Base-by-base conservation (phyloP, 2,329 filamentous ascomycete species). In the Verticillium nubilum region DNA sequence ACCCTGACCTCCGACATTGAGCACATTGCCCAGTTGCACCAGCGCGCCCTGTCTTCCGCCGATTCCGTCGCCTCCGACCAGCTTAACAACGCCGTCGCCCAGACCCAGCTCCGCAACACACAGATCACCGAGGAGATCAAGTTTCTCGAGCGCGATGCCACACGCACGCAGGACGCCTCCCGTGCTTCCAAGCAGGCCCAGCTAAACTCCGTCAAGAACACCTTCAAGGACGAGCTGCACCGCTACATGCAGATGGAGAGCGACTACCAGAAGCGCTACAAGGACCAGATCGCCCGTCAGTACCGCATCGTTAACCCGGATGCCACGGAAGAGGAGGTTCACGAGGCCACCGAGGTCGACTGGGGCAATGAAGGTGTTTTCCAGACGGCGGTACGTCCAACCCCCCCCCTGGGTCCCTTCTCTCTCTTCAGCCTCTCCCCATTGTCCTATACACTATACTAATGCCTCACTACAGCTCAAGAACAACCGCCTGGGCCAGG, bases 231-330 rank as follows among this genome's bases (percentile, higher is more conserved):
- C 63, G 86, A 90, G 71, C 79, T 93, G 63, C 81, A 87, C 70
- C 83, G 84, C 66, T 92, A 90, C 73, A 81, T 88, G 69, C 77
- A 83, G 66, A 87, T 91, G 70, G 91, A 95, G 79, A 78, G 83
- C 61, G 80, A 83, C 53, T 93, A 91, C 77, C 82, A 85, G 69
- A 80, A 85, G 70, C 80, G 86, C 64, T 92, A 92, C 73, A 84
- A 87, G 62, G 88, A 92, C 64, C 89, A 92, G 73, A 91, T 94
- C 70, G 85, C 86, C 60, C 83, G 91, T 68, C 91, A 95, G 74
- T 93, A 91, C 74, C 82, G 86, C 59, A 92, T 94, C 69, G 89
- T 92, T 65, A 91, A 92, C 71, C 90, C 90, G 57, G 87, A 92
- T 52, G 91, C 90, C n/a, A 83, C 83, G 55, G 89, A 92, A 61